Evolutionary conservation across 345 rosid species (phyloP), one percentile per base, ranked within the genome.

Genomic region (Gossypium anomalum): DNA sequence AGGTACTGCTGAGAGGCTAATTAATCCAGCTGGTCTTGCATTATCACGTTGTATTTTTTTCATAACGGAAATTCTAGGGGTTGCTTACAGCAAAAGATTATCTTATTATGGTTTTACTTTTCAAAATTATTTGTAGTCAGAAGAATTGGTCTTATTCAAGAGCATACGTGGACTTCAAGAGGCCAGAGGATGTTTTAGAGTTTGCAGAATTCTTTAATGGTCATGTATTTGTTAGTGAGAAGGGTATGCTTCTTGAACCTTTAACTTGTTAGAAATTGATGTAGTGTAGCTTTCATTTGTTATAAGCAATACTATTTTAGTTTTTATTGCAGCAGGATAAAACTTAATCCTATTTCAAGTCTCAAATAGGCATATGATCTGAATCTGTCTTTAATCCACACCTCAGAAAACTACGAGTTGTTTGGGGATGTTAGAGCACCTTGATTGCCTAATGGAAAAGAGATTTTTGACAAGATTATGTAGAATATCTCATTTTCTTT

Each of bases 201-300:
- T 90, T 90, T 84, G 96, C 90, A 1, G 96, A 86, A 79, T 84
- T 87, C 78, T 89, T 89, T 78, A 85, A 86, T 44, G 93, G 93
- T 16, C 96, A 90, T 69, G 78, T 89, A 25, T 90, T 90, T 80
- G 91, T 90, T 53, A 89, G 86, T 57, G 96, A 90, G 88, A 90
- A 89, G 80, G 96, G 96, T 90, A 51, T 51, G 87, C 78, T 76
- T 41, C 67, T 69, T 68, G 71, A 63, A 69, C 70, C 67, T 69
- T 71, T 66, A 63, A 66, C 70, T 44, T 73, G 38, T 56, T 10
- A 29, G 41, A 55, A 6, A 29, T n/a, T 55, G n/a, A 43, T 71
- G n/a, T 29, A 53, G 17, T 15, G 11, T 64, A n/a, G 49, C 49
- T 1, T 2, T 41, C 27, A 47, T 19, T 13, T 52, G 8, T 16